Evolutionary conservation across 164 flowering plant species (phyloP), one percentile per base, ranked within the genome.

Genomic region (Piper betle): DNA sequence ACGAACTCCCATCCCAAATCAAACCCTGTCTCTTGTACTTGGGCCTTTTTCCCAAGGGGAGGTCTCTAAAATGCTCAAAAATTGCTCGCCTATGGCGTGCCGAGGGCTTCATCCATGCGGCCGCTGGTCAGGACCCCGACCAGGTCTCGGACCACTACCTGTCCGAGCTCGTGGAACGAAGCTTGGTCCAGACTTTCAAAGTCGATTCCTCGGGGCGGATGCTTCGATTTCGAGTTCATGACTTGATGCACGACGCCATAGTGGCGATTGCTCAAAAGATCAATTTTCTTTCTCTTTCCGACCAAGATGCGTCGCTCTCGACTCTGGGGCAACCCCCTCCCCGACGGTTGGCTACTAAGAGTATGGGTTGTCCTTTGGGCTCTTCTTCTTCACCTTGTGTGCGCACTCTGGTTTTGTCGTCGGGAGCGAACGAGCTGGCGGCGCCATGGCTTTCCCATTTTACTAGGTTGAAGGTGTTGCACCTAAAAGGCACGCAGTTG

Each of bases 211-310:
- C 20, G 39, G 82, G 79, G 37, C 66, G 77, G 37, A 71, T 66
- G 10, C 78, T 71, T 61, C 37, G 68, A 10, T 76, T 74, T 64
- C 62, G 71, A 11, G 60, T 82, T n/a, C 90, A 82, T 64, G 86
- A 79, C 62, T 48, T 82, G 5, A 52, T 82, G 71, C 74, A 78
- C 1, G 82, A 83, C 63, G 52, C 81, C 1, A 76, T 74, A 0
- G 39, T 78, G 7, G 54, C 71, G 1, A 68, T 53, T 48, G 72
- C 76, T 0, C 64, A 70, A 53, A 62, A 61, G 58, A 68, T 69
- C 62, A 69, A 64, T 43, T 76, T 77, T 55, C 64, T 59, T 58
- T 55, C 64, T 12, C 46, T 41, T 20, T 62, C 13, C 17, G 62
- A 60, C 20, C 69, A 61, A 12, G 18, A 48, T 39, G 55, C 60